Evolutionary conservation across 257 asterid genomes (phyloP), one percentile per base, ranked within the genome.

Genomic region (Penstemon newberryi): DNA sequence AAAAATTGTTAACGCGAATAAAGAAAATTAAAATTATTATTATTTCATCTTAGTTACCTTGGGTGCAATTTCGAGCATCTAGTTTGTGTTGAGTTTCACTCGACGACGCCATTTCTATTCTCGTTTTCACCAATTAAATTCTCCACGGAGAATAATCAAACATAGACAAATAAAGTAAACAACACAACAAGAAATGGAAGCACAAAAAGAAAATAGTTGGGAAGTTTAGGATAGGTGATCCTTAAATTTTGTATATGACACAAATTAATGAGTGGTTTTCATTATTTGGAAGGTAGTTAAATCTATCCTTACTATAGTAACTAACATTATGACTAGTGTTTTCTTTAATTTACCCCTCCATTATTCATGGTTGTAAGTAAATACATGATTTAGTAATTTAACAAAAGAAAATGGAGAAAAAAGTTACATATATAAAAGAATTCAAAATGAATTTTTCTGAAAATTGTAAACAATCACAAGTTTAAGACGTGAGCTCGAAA

Each of bases 1-100:
- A 15, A 11, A 10, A 38, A 3, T 54, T 15, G 40, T 15, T 1
- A 19, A n/a, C 19, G 0, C 5, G 0, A 53, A 53, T 4, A 56
- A 33, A 7, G 10, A 56, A 19, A 25, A 5, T 15, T 25, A 9
- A 19, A 40, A 33, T 18, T 56, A 19, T 54, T 4, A 25, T 36
- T 56, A 8, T 3, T 33, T 57, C 45, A 18, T 10, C 5, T 12
- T 5, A 59, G 4, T 7, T 63, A 56, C 79, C 67, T 69, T 69
- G 75, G 15, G 56, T 56, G 11, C 67, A 69, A 45, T 74, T 74
- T 46, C 70, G 51, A 63, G 79, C 79, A 4, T 9, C 57, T 46
- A 75, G 7, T 45, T 58, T 9, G 54, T 60, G 56, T 7, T 57
- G 68, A 13, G 13, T 53, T 59, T 56, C 66, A 41, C 50, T 69